These are phyloP conservation scores for Parasarocladium wereldwijsianum DNA, from an alignment of 2,329 filamentous ascomycete species.

Conservation along the genomic window DNA sequence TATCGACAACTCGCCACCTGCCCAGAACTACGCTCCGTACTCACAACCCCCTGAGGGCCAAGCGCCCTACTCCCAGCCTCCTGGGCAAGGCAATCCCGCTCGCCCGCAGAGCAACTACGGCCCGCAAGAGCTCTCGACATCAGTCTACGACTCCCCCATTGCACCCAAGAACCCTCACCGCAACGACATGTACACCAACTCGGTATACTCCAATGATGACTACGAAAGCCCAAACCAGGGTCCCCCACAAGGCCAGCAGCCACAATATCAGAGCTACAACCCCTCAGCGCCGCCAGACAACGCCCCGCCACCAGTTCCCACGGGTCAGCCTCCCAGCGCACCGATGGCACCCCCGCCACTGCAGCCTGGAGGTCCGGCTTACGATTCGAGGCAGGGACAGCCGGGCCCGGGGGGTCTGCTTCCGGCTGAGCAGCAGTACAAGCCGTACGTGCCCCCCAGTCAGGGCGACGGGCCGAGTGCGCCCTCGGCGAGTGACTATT, in stretches of 20 bases:
- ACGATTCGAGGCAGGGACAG: conserved; percentile 34
- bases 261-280: conserved; percentile 28
- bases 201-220: conserved; percentile 34
- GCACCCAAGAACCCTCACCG: conserved; percentile 33
- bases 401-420: conserved; percentile 25
- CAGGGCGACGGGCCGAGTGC: conserved; percentile 27
- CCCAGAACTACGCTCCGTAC: conserved; percentile 29
- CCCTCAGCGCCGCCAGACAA: conserved; percentile 14
- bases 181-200: conserved; percentile 28
- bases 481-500: conserved; percentile 40
- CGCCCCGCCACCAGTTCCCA: conserved; percentile 26
- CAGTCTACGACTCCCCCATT: conserved; percentile 61
- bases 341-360: conserved; percentile 27
- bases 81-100: conserved; percentile 18
- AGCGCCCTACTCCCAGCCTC: conserved; percentile 25
- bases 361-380: conserved; percentile 28
- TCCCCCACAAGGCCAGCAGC: conserved; percentile 10
- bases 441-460: conserved; percentile 40
- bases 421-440: conserved; percentile 35
- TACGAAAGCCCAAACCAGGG: conserved; percentile 13
- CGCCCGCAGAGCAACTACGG: conserved; percentile 55
- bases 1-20: conserved; percentile 36
- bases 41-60: conserved; percentile 14
- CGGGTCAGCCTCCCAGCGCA: conserved; percentile 16
- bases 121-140: conserved; percentile 65